Conservation (phyloP, 164 flowering plant species). For the Buxus sempervirens region DNA sequence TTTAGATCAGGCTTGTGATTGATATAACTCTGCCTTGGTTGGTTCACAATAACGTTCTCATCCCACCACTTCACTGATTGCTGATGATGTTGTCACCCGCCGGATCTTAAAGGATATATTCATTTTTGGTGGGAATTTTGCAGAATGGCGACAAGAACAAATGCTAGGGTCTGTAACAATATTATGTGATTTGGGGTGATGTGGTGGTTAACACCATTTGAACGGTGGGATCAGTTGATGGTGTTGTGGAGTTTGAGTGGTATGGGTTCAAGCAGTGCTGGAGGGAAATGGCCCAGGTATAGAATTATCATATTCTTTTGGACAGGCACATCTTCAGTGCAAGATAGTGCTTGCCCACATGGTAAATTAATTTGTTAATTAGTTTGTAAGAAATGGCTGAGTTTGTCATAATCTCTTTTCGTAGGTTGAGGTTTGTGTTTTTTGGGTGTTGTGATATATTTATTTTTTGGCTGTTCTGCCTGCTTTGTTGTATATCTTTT, state of each 20-base stretch:
- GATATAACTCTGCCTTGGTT: constrained; percentile 15
- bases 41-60: constrained; percentile 14
- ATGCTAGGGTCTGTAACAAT: constrained; percentile 20
- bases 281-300: not conserved
- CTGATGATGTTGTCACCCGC: not conserved
- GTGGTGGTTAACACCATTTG: constrained; percentile 22
- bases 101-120: constrained; percentile 1
- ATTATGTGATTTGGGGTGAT: constrained; percentile 13
- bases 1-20: constrained; percentile 31
- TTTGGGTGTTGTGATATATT: constrained; percentile 8
- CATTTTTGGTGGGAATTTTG: constrained; percentile 16
- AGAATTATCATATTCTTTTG: constrained; percentile 52
- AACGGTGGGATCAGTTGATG: constrained; percentile 23
- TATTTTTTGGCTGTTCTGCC: not conserved
- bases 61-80: constrained; percentile 15
- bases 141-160: constrained; percentile 24
- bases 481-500: not conserved
- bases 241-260: constrained; percentile 24
- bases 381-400: not conserved
- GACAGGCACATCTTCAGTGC: constrained; percentile 26
- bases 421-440: constrained; percentile 10
- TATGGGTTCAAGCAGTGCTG: not conserved
- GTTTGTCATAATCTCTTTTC: constrained; percentile 8
- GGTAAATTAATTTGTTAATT: constrained; percentile 48
- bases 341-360: constrained; percentile 17